A percentile compares a stretch with the other conserved stretches of the same genome.
phyloP scores from a whole-genome alignment of 371 early-diverging fungal genomes.

The Rozella allomycis region DNA sequence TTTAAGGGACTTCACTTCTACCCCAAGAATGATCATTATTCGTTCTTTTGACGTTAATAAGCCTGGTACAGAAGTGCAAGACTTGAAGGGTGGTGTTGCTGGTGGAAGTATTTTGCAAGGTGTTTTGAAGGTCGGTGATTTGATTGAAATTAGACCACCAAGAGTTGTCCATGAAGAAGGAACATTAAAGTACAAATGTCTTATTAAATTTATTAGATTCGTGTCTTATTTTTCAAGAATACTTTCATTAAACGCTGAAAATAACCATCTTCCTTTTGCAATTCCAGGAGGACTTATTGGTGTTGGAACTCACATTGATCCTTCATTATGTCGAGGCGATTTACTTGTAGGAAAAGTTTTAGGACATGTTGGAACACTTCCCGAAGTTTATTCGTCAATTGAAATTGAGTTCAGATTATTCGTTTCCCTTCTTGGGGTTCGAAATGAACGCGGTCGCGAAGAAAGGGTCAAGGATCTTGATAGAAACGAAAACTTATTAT shows the following conservation, averaged over 20 bases:
- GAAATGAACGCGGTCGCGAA: slow-evolving; percentile 65
- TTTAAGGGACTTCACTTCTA: slow-evolving; percentile 71
- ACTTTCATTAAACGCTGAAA: slow-evolving; percentile 79
- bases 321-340: slow-evolving; percentile 95
- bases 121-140: slow-evolving; percentile 83
- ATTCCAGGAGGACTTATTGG: slow-evolving; percentile 99
- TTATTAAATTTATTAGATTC: too few species aligned
- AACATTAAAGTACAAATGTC: too few species aligned
- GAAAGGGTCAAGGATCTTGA: slow-evolving; percentile 82
- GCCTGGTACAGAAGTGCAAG: slow-evolving; percentile 91
- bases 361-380: slow-evolving; percentile 85
- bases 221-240: slow-evolving; percentile 85
- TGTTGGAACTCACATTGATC: slow-evolving; percentile 98
- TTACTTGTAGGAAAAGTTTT: slow-evolving; percentile 97
- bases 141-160: slow-evolving; percentile 99
- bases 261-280: slow-evolving; percentile 84
- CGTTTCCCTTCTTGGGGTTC: slow-evolving; percentile 79
- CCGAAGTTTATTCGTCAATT: slow-evolving; percentile 85
- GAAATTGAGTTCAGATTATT: slow-evolving; percentile 94
- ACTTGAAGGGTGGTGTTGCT: slow-evolving; percentile 97
- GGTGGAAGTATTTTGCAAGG: slow-evolving; percentile 97
- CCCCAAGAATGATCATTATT: slow-evolving; percentile 93
- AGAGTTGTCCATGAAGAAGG: slow-evolving; percentile 76
- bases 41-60: slow-evolving; percentile 99
- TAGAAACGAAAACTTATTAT: slow-evolving; percentile 86